Conservation (phyloP, 257 asterid species). For the Anisodus tanguticus region DNA sequence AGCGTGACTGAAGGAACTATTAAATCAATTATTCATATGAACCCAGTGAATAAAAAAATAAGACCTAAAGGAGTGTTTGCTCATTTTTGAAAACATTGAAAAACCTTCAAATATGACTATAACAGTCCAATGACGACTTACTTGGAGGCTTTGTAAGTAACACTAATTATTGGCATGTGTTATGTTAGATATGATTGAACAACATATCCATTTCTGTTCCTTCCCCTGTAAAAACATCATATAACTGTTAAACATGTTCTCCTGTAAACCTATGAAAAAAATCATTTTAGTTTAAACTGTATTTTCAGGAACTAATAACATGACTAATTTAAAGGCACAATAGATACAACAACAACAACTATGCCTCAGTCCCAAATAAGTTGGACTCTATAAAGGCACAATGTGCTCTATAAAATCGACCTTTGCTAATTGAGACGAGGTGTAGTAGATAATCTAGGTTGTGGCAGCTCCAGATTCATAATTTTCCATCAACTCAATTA, state of each 20-base stretch:
- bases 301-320: background rate
- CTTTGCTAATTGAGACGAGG: background rate
- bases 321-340: background rate
- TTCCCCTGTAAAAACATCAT: background rate
- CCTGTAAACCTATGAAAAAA: background rate
- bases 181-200: too few relatives aligned
- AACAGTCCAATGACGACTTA: too few relatives aligned
- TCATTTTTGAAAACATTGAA: too few relatives aligned
- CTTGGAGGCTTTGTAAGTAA: too few relatives aligned
- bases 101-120: too few relatives aligned
- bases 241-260: background rate
- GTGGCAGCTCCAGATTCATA: constrained; percentile 6
- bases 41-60: too few relatives aligned
- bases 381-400: background rate
- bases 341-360: background rate
- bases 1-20: too few relatives aligned
- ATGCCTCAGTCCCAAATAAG: too few relatives aligned
- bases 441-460: background rate
- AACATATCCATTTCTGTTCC: background rate
- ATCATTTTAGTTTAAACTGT: background rate
- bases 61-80: too few relatives aligned
- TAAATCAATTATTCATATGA: too few relatives aligned
- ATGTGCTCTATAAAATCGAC: background rate
- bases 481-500: background rate
- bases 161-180: too few relatives aligned